Evolutionary conservation across 1,284 basidiomycete species (phyloP), one percentile per base, ranked within the genome.

Genomic region (Leccinum angustisporum): DNA sequence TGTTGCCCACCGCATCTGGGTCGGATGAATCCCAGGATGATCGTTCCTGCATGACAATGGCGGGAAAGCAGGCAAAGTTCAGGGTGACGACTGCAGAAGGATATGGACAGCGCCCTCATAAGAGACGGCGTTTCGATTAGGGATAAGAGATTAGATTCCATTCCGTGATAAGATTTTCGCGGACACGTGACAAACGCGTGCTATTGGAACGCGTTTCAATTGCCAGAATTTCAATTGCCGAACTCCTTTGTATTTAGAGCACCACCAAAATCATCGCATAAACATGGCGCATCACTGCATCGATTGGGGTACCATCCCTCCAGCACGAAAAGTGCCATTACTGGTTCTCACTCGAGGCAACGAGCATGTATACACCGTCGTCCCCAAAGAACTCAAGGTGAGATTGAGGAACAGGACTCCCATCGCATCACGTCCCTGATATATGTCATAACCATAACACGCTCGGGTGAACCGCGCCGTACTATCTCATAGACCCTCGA

Each of bases 221-320:
- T 31, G 27, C 14, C 16, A 52, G 27, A 27, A 52, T n/a, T 30
- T 30, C 27, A 5, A 52, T 5, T 30, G 16, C 25, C 51, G 25
- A 52, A 30, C 27, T 5, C 30, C 51, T 36, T 33, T 16, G 34
- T 18, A 21, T 34, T 2, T 25, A 33, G 10, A 31, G 5, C 38
- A n/a, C 21, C 54, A 7, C 55, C 33, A 18, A 4, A 7, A 5
- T n/a, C 33, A 55, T 9, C 25, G n/a, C 18, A 13, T 10, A 27
- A 1, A 1, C 5, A 72, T 75, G 71, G 43, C 50, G 4, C 71
- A 72, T 62, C 14, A 66, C 13, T 72, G 71, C 59, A 30, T 70
- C 5, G 67, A 72, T 56, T 76, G 71, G 71, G 55, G 63, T 0
- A 18, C 50, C 2, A 58, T 0, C 3, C 70, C 71, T 1, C 72